phyloP scores from a whole-genome alignment of 2,329 filamentous ascomycete species.

The Diaporthe longicolla region DNA sequence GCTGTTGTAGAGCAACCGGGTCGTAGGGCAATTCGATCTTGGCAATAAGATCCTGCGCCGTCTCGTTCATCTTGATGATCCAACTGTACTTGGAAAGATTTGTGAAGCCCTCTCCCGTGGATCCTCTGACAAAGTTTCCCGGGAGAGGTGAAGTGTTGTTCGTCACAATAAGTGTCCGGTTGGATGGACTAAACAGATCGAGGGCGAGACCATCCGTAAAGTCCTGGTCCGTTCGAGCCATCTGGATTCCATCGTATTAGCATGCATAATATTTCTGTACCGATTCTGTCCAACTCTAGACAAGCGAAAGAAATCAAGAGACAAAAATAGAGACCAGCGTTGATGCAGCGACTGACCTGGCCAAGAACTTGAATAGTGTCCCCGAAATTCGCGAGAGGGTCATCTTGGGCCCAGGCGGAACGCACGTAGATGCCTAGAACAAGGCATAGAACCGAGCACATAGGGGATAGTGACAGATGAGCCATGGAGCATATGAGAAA shows the following conservation, averaged over 20 bases:
- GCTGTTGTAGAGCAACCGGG: background rate
- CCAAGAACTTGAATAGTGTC: slow-evolving; percentile 17
- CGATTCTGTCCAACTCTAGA: no score
- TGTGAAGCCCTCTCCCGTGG: slow-evolving; percentile 3
- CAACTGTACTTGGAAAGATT: slow-evolving; percentile 17
- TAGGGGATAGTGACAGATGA: no score
- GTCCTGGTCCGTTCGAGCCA: slow-evolving; percentile 24
- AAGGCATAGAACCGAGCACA: background rate
- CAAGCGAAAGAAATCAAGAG: no score
- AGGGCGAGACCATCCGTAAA: slow-evolving; percentile 17
- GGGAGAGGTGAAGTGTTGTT: slow-evolving; percentile 15
- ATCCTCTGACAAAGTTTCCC: slow-evolving; percentile 20
- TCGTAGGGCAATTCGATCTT: slow-evolving; percentile 26
- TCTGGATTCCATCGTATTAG: background rate
- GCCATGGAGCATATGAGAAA: background rate
- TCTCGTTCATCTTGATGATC: slow-evolving; percentile 28
- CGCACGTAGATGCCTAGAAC: background rate
- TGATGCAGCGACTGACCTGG: background rate
- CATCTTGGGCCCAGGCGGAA: background rate
- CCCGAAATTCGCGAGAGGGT: slow-evolving; percentile 8
- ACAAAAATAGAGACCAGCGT: background rate
- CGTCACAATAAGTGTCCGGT: slow-evolving; percentile 9
- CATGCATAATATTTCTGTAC: background rate
- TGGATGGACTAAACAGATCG: slow-evolving; percentile 6
- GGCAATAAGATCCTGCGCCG: slow-evolving; percentile 9